Base-by-base conservation (phyloP, 768 basidiomycete genomes). In the Tricholoma terreum region DNA sequence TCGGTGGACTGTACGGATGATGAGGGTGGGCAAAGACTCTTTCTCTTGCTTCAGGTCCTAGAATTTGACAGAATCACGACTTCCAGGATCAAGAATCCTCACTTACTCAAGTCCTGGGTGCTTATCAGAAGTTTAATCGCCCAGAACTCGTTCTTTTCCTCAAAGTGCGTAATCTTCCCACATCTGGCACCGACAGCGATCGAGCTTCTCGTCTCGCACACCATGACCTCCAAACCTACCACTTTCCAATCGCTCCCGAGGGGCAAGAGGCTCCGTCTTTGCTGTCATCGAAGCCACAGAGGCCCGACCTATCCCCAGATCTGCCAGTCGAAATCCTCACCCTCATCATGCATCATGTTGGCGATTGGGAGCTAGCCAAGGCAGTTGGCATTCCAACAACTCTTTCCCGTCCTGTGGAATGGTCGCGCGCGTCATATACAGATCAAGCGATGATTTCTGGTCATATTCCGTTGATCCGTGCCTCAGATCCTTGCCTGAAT, bases 341-440 rank as follows among this genome's bases (percentile, higher is more conserved):
- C 9, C 82, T 87, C 50, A 90, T 92, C 58, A 70, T 92, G 71
- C 88, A 92, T 57, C 82, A 87, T 61, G 69, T 91, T 8, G 89
- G 87, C 12, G 87, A 92, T 68, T 95, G 92, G 90, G 89, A 93
- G 63, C 84, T 95, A 8, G 77, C 86, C 11, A 86, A 84, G 58
- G 86, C 92, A 12, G 82, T 94, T 34, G 84, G 86, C 17, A 75
- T 93, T 1, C 88, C 86, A 10, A 90, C 90, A 5, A 83, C 83
- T 8, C 69, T 94, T 0, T 71, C 81, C 4, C 79, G 76, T 24
- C 90, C 91, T 9, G 70, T 75, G 5, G 84, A 86, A 21, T 95
- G 93, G 93, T 74, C 73, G 49, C 81, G 81, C 40, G 89, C 92
- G 6, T 83, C 86, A 17, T 65, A 72, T 24, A 85, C 83, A 6